Evolutionary conservation across 306 rosid species (phyloP).

Genomic region (Glycine tomentella): DNA sequence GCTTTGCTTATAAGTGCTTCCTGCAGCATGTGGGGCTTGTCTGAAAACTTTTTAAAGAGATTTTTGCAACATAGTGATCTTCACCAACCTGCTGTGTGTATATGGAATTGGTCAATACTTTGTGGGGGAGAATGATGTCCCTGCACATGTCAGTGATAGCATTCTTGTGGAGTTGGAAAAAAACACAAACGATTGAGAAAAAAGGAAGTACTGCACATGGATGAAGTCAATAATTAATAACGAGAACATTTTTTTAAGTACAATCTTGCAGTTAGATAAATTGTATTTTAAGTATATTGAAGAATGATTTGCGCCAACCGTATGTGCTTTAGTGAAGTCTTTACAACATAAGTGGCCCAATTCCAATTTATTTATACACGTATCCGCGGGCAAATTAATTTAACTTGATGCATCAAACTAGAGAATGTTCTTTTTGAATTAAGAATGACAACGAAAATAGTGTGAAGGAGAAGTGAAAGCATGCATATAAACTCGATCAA

Average conservation of each 20-base stretch:
- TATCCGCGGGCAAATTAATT: neutral
- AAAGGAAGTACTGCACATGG: conserved; percentile 46
- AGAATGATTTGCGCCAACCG: conserved; percentile 14
- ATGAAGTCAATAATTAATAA: conserved; percentile 29
- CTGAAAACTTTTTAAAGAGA: conserved; percentile 41
- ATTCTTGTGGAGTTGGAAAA: neutral
- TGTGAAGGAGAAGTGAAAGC: conserved; percentile 23
- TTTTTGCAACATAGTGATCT: conserved; percentile 48
- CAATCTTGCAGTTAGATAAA: conserved; percentile 5
- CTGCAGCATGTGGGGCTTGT: conserved; percentile 53
- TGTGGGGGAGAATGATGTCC: conserved; percentile 51
- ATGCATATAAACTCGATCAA: conserved; percentile 10
- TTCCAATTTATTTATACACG: neutral
- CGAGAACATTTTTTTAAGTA: conserved; percentile 8
- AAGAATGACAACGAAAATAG: conserved; percentile 24
- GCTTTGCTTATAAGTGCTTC: conserved; percentile 46
- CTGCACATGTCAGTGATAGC: conserved; percentile 49
- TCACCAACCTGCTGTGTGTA: conserved; percentile 42
- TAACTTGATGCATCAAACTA: conserved; percentile 30
- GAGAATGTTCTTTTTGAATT: conserved; percentile 34
- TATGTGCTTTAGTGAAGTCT: conserved; percentile 34
- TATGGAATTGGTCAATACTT: conserved; percentile 40
- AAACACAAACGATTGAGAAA: conserved; percentile 6
- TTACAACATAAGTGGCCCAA: conserved; percentile 17
- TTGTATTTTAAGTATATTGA: conserved; percentile 31